Evolutionary conservation across 1,284 basidiomycete genomes (phyloP).

Genomic region (Microbotryomycetes sp.): DNA sequence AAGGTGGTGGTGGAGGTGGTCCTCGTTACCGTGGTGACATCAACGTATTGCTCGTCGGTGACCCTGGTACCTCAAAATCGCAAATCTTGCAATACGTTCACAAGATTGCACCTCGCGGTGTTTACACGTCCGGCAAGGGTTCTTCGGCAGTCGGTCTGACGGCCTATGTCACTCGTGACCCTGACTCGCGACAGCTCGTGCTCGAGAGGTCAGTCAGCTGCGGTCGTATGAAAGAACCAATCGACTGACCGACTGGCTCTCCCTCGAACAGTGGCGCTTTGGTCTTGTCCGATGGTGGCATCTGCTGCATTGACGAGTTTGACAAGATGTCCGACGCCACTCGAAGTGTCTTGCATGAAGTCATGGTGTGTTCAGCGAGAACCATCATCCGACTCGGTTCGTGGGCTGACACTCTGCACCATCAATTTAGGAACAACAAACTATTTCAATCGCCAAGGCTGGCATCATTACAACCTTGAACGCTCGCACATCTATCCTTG

Average conservation of each 20-base stretch:
- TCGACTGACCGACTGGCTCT: not conserved
- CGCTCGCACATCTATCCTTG: conserved; percentile 91
- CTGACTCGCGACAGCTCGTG: conserved; percentile 95
- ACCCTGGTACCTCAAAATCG: conserved; percentile 94
- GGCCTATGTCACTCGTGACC: conserved; percentile 94
- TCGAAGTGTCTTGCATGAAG: conserved; percentile 94
- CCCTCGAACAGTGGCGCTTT: conserved; percentile 68
- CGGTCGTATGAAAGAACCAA: not conserved
- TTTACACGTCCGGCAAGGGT: conserved; percentile 94
- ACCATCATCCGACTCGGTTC: not conserved
- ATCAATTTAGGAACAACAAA: conserved; percentile 85
- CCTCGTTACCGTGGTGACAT: conserved; percentile 96
- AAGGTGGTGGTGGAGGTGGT: conserved; percentile 89
- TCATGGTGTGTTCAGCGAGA: conserved; percentile 64
- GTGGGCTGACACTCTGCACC: not conserved
- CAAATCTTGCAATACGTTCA: conserved; percentile 98
- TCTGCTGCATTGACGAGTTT: conserved; percentile 99
- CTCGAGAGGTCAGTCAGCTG: conserved; percentile 67
- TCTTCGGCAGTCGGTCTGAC: conserved; percentile 97
- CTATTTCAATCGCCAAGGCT: conserved; percentile 98
- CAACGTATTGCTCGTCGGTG: conserved; percentile 93
- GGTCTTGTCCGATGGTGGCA: conserved; percentile 92
- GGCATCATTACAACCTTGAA: conserved; percentile 99
- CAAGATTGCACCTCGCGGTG: conserved; percentile 95
- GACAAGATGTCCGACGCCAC: conserved; percentile 99